Evolutionary conservation across 768 basidiomycete species (phyloP), one percentile per base, ranked within the genome.

Genomic region (Lentinula guzmanii): DNA sequence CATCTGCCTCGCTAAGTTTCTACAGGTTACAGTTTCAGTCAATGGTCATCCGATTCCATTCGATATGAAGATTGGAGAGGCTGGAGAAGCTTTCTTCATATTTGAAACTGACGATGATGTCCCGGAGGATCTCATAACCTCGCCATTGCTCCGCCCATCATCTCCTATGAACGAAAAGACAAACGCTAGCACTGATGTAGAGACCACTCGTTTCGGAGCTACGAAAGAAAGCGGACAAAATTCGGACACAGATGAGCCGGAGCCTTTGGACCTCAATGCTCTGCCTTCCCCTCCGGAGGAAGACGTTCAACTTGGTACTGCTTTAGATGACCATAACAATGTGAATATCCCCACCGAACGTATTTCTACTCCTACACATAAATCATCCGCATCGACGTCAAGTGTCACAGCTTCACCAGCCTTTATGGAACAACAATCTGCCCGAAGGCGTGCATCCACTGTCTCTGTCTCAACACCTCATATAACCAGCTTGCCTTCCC

Each of bases 81-180:
- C 97, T 1, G 97, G 97, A 4, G 97, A 99, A 75, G 97, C 95
- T 0, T 99, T 98, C 80, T 98, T 98, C 69, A 90, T 99, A 43
- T 93, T 98, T 66, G 96, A 99, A 74, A 98, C 96, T 0, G 92
- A 95, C 43, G 92, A 89, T 42, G 94, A 98, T 62, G 87, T 98
- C 34, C 96, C 97, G 3, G 89, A 85, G 52, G 91, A 95, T 70
- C 85, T 99, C 63, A 90, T 95, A 64, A 99, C 97, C 0, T 93
- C 91, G 74, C 97, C 97, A 28, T 76, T 99, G 24, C 83, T 96
- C 13, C 79, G 86, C 63, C 84, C 90, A 8, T 87, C 86, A 2
- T 75, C 77, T 31, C 78, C 77, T 15, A 24, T 43, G 31, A 58
- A 52, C 39, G 66, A 67, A 43, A 48, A 57, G 62, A 57, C 71